phyloP scores from a whole-genome alignment of 495 filamentous ascomycete species.

The Saxophila tyrrhenica region DNA sequence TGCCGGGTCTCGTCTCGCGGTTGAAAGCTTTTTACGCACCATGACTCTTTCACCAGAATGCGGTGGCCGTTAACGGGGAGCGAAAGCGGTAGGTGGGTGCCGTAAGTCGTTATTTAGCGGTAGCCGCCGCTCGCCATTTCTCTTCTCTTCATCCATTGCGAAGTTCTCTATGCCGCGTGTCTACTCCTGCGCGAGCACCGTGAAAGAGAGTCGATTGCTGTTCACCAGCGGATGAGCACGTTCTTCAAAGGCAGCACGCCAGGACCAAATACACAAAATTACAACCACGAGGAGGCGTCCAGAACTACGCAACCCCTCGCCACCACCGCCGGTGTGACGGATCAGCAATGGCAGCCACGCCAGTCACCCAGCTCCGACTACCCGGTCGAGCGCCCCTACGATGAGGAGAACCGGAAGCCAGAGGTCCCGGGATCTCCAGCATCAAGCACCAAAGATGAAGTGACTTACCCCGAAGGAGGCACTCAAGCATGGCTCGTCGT shows the following conservation, averaged over 20 bases:
- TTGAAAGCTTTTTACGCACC: too few species aligned
- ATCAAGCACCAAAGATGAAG: conserved; percentile 12
- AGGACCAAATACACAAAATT: conserved; percentile 22
- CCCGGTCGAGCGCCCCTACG: conserved; percentile 4
- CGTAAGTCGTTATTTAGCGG: too few species aligned
- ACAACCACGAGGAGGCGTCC: conserved; percentile 2
- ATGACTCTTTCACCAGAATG: too few species aligned
- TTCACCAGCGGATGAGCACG: conserved; percentile 22
- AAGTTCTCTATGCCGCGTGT: background rate
- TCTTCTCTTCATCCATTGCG: background rate
- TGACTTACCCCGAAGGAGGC: conserved; percentile 32
- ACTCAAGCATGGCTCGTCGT: conserved; percentile 33
- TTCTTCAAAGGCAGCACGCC: conserved; percentile 32
- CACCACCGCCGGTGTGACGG: conserved; percentile 2
- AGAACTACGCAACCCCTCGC: conserved; percentile 3
- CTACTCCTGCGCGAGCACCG: background rate
- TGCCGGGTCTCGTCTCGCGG: too few species aligned
- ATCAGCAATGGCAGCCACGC: conserved; percentile 4
- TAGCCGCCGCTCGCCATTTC: too few species aligned
- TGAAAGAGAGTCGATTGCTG: background rate
- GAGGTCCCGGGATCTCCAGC: background rate
- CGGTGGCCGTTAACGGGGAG: too few species aligned
- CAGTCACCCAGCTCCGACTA: conserved; percentile 12
- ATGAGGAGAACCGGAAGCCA: background rate
- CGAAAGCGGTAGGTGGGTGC: too few species aligned